Percentiles rank a stretch among this genome's conserved stretches.
phyloP scores from a whole-genome alignment of 2,329 filamentous ascomycete genomes.

The Cytospora mali region DNA sequence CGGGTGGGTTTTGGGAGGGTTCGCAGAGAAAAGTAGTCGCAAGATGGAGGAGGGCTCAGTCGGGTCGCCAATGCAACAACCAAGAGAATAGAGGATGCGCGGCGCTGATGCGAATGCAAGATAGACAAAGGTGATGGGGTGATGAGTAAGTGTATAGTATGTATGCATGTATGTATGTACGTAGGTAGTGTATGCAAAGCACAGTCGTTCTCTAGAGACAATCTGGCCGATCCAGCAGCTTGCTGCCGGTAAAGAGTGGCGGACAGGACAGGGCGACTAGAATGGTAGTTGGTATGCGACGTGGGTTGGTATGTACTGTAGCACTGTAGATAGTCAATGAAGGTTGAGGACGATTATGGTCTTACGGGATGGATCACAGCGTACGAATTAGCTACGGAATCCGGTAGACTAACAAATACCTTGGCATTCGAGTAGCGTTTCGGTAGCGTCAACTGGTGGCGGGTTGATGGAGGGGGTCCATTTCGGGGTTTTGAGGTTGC shows the following conservation, averaged over 20 bases:
- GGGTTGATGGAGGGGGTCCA: too few species aligned
- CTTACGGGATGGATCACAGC: neutral
- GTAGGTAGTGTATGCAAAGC: neutral
- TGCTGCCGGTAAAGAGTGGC: neutral
- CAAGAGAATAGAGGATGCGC: neutral
- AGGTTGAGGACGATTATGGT: neutral
- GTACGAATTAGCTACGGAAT: neutral
- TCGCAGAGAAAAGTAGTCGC: neutral
- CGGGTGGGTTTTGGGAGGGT: neutral
- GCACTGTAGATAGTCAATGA: neutral
- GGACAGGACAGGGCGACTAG: slow-evolving; percentile 4
- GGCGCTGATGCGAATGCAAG: slow-evolving; percentile 2
- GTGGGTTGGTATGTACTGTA: neutral
- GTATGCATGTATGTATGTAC: too few species aligned
- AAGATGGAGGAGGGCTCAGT: neutral
- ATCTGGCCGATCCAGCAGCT: slow-evolving; percentile 9
- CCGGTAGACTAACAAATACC: slow-evolving; percentile 1
- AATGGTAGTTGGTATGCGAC: neutral
- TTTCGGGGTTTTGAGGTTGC: too few species aligned
- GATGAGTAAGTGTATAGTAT: neutral
- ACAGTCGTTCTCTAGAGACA: neutral
- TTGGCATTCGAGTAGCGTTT: neutral
- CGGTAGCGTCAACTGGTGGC: neutral
- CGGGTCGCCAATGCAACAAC: neutral
- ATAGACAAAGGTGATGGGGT: neutral